phyloP scores from a whole-genome alignment of 2,329 filamentous ascomycete species.

The Bimuria novae-zelandiae region DNA sequence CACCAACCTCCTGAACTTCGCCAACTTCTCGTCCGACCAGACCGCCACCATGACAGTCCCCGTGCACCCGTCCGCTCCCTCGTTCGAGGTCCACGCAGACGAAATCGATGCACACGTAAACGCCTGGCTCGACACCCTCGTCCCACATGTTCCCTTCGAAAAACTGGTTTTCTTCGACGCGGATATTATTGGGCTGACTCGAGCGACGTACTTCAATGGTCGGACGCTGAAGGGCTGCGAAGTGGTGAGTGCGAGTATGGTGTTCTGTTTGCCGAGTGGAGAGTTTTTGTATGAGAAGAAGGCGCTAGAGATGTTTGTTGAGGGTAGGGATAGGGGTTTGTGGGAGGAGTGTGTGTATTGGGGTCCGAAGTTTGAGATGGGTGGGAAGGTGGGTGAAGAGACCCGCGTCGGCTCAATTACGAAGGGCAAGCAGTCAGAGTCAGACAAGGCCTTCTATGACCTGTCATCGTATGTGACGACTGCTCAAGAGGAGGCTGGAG shows the following conservation, averaged over 20 bases:
- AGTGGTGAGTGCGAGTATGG: background rate
- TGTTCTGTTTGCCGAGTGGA: background rate
- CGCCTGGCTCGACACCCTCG: background rate
- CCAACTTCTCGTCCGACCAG: background rate
- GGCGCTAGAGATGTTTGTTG: background rate
- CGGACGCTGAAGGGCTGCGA: background rate
- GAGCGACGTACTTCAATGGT: background rate
- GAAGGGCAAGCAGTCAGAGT: too few relatives aligned
- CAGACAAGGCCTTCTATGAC: too few relatives aligned
- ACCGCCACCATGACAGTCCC: background rate
- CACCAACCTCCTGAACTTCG: background rate
- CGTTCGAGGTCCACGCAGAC: background rate
- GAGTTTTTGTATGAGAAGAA: background rate
- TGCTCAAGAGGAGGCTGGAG: background rate
- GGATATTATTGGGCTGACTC: background rate
- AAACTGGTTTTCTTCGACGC: background rate
- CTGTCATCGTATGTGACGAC: background rate
- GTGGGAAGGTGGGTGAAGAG: too few relatives aligned
- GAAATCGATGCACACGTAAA: background rate
- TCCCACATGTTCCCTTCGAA: background rate
- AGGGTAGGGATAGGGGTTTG: background rate
- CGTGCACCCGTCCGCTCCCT: background rate
- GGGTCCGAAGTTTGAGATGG: background rate
- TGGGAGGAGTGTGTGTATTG: background rate
- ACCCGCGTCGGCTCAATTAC: too few relatives aligned